Base-by-base conservation (phyloP, 2,329 filamentous ascomycete genomes). In the Pseudogymnoascus sp. region DNA sequence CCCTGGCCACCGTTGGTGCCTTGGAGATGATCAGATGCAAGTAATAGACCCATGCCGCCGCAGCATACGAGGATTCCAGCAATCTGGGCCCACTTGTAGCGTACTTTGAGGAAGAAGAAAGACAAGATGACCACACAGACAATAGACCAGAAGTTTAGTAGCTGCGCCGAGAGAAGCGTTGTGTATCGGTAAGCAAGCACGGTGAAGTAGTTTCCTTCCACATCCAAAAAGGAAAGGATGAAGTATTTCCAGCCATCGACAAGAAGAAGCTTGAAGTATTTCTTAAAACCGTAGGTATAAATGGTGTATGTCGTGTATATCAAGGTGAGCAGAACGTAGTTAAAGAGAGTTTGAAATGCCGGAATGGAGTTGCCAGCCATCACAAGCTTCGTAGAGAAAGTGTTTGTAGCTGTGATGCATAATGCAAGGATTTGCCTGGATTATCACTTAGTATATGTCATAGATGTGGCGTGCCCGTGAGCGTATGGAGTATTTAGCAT, bases 61-160 rank as follows among this genome's bases (percentile, higher is more conserved):
- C 93, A 92, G 80, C 90, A 95, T 75, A 97, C 80, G 60, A 97
- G 72, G 74, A 99, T 97, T 63, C 95, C 95, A 34, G 84, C 69
- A 70, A 96, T 85, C 79, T 97, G 95, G 64, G 90, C 86, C 73
- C 84, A 79, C 78, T 92, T 91, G 82, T 99, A 99, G 71, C 95
- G 90, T 51, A 99, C 95, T 69, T 82, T 83, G 64, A 99, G 84
- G 70, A 97, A 80, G 67, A 87, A 68, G 77, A 96, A 93, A 29
- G 91, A 96, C 68, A 97, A 78, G 66, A 89, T 73, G 18, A 97
- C 91, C 21, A 99, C 95, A 67, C 93, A 87, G 61, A 96, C 90
- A 69, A 99, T 97, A 70, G 93, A 90, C 93, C 93, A 97, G 79
- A 97, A 97, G 81, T 97, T 97, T 78, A 99, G 91, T 62, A 99